Base-by-base conservation (phyloP, 2,329 filamentous ascomycete genomes). In the Plectosphaerella sp. region DNA sequence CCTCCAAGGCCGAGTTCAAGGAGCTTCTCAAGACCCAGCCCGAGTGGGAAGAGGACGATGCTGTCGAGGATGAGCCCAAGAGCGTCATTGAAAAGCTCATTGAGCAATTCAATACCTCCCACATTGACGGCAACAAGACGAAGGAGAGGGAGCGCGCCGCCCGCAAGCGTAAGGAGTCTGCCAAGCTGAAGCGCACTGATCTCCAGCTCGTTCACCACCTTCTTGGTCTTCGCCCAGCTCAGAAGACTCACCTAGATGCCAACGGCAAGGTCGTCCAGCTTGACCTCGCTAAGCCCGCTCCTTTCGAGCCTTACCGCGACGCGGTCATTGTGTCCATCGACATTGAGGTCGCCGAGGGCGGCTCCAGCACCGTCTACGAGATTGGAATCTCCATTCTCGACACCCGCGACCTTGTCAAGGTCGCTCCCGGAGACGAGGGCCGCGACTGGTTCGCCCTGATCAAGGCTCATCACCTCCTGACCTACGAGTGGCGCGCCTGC, bases 321-420 rank as follows among this genome's bases (percentile, higher is more conserved):
- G 50, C 49, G 1, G 76, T 95, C 8, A 87, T 97, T 59, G 75
- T 96, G 53, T 84, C 81, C 56, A 75, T 97, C 45, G 94, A 99
- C 61, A 74, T 94, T 33, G 94, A 99, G 67, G 84, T 87, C 1
- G 89, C 86, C 53, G 94, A 99, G 66, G 70, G 72, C 20, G 74
- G 81, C 45, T 80, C 83, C 12, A 72, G 77, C 35, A 73, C 81
- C 12, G 79, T 97, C 53, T 96, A 92, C 0, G 94, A 99, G 67
- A 77, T 99, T 39, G 94, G 94, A 1, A 75, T 99, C 41, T 86
- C 90, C 1, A 85, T 86, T 3, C 75, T 97, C 0, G 91, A 97
- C 64, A 91, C 88, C 1, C 60, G 67, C 5, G 67, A 79, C 37
- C 64, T 91, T 20, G 60, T 69, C 1, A 70, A 67, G 8, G 55